phyloP scores from a whole-genome alignment of 2,329 filamentous ascomycete genomes.

The Cladosporium oxysporum region DNA sequence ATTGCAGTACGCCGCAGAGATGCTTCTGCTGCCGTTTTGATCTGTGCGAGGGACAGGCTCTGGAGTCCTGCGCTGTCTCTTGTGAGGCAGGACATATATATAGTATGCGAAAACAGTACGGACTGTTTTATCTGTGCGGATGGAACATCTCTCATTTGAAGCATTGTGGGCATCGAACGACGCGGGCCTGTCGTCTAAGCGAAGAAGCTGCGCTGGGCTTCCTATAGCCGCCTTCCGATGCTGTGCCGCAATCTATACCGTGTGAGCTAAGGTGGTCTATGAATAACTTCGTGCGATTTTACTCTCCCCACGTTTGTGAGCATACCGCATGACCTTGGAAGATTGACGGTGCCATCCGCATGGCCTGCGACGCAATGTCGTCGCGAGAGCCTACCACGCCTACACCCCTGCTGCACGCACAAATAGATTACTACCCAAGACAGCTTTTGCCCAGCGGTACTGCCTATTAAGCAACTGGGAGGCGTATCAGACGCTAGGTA shows the following conservation, averaged over 20 bases:
- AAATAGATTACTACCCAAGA: too few relatives aligned
- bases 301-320: not conserved
- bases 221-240: not conserved
- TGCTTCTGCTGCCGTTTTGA: conserved; percentile 4
- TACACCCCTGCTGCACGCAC: not conserved
- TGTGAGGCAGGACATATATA: not conserved
- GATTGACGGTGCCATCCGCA: not conserved
- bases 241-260: conserved; percentile 7
- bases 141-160: not conserved
- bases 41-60: not conserved
- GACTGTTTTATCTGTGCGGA: not conserved
- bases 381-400: not conserved
- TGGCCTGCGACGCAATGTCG: not conserved
- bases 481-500: too few relatives aligned
- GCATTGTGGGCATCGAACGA: not conserved
- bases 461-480: not conserved
- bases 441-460: not conserved
- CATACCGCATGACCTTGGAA: not conserved
- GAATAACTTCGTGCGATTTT: not conserved
- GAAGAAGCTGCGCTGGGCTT: not conserved
- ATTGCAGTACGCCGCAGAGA: conserved; percentile 1
- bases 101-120: not conserved
- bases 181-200: not conserved
- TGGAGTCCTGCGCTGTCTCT: not conserved
- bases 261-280: not conserved